phyloP scores from a whole-genome alignment of 2,329 filamentous ascomycete genomes.

The Aureobasidium sp. region DNA sequence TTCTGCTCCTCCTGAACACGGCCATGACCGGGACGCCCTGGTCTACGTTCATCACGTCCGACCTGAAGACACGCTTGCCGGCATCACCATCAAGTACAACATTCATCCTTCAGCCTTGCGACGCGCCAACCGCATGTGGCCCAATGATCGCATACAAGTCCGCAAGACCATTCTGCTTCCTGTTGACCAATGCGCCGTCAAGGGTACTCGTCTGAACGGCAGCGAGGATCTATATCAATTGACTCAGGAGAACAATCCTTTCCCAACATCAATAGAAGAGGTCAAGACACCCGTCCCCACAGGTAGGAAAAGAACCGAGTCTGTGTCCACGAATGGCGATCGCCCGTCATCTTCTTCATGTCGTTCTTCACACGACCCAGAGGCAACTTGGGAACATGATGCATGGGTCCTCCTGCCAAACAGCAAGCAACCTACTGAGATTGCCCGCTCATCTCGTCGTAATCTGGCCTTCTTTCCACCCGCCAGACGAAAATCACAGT shows the following conservation, averaged over 20 bases:
- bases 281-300: conserved; percentile 18
- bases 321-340: conserved; percentile 29
- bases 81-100: conserved; percentile 82
- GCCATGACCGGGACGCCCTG: conserved; percentile 65
- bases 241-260: conserved; percentile 11
- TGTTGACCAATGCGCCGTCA: conserved; percentile 80
- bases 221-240: conserved; percentile 29
- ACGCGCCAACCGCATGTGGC: conserved; percentile 90
- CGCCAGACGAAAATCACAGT: conserved; percentile 76
- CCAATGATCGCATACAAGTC: conserved; percentile 81
- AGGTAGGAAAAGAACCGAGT: conserved; percentile 27
- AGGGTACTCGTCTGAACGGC: conserved; percentile 54
- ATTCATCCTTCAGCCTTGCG: conserved; percentile 77
- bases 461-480: conserved; percentile 88
- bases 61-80: conserved; percentile 78
- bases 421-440: conserved; percentile 65
- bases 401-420: conserved; percentile 81
- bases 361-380: conserved; percentile 43
- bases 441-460: conserved; percentile 73
- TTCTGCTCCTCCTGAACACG: conserved; percentile 47
- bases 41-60: conserved; percentile 87
- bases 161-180: conserved; percentile 76
- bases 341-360: conserved; percentile 30
- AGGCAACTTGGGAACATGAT: conserved; percentile 74
- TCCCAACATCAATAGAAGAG: conserved; percentile 13